These are phyloP conservation scores for Silene conica DNA, from an alignment of 148 eudicot species.

Conservation along the genomic window DNA sequence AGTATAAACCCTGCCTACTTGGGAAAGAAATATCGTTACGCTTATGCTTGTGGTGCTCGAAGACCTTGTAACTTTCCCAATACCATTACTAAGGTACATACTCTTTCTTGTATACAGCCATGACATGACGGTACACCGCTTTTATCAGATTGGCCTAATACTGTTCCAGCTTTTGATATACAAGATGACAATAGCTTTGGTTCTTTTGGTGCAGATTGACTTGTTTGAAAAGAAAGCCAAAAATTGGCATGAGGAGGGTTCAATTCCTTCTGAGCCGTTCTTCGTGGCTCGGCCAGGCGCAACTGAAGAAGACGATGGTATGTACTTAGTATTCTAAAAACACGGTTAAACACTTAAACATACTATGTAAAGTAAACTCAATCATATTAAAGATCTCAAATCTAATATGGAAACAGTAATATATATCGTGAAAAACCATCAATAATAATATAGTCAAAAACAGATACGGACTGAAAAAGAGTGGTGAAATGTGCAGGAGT, in stretches of 20 bases:
- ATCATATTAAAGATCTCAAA: too few relatives aligned
- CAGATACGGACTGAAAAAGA: background rate
- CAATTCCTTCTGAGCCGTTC: slow-evolving; percentile 87
- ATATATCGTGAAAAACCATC: too few relatives aligned
- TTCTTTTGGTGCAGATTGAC: slow-evolving; percentile 51
- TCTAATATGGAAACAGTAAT: too few relatives aligned
- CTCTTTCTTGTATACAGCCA: background rate
- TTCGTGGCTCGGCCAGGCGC: slow-evolving; percentile 93
- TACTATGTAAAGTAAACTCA: too few relatives aligned
- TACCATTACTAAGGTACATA: slow-evolving; percentile 90
- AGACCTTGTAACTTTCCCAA: slow-evolving; percentile 98
- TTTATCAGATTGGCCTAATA: background rate
- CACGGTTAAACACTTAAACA: too few relatives aligned
- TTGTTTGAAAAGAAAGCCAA: slow-evolving; percentile 66
- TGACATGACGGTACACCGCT: too few relatives aligned
- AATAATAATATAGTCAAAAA: background rate
- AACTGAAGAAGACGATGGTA: slow-evolving; percentile 87
- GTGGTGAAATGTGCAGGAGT: slow-evolving; percentile 40
- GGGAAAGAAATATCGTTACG: slow-evolving; percentile 79
- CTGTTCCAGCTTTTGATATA: too few relatives aligned
- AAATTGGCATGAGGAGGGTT: slow-evolving; percentile 79
- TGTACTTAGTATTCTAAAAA: background rate
- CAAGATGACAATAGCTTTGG: background rate
- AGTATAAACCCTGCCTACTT: slow-evolving; percentile 75
- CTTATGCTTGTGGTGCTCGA: slow-evolving; percentile 94